Evolutionary conservation across 768 basidiomycete species (phyloP).

Genomic region (Mrakia gelida): DNA sequence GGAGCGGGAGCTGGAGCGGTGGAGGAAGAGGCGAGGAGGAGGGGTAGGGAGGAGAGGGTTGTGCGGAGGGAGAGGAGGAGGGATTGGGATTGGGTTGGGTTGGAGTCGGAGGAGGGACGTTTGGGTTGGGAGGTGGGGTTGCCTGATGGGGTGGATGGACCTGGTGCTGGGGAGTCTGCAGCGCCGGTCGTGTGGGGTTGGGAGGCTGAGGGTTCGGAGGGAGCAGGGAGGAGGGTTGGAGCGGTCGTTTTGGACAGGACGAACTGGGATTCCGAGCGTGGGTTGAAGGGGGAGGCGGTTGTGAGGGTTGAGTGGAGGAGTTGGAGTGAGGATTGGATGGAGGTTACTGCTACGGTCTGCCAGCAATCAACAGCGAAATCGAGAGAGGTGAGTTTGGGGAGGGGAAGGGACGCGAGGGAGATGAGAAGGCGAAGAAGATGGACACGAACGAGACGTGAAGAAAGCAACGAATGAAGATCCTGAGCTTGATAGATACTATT

Average conservation of each 20-base stretch:
- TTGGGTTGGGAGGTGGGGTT: neutral
- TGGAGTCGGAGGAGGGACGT: neutral
- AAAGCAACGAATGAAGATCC: constrained; percentile 74
- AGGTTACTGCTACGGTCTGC: constrained; percentile 38
- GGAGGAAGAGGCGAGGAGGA: constrained; percentile 7
- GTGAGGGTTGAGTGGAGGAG: constrained; percentile 51
- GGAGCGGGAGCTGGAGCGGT: constrained; percentile 12
- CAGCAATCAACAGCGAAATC: neutral
- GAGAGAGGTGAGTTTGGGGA: constrained; percentile 45
- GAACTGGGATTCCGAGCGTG: constrained; percentile 26
- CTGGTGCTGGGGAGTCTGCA: neutral
- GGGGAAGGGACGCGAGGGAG: neutral
- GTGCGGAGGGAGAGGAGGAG: constrained; percentile 21
- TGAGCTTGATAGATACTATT: constrained; percentile 85
- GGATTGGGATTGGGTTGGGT: neutral
- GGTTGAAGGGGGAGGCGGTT: constrained; percentile 20
- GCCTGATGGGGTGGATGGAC: neutral
- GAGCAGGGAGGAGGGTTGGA: neutral
- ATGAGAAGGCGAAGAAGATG: no score
- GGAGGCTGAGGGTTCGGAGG: neutral
- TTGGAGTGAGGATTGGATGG: constrained; percentile 69
- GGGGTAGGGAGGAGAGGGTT: constrained; percentile 2
- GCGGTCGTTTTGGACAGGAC: constrained; percentile 2
- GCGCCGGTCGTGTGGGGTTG: neutral
- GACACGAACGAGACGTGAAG: constrained; percentile 69